phyloP scores from a whole-genome alignment of 75 land plant species.

The Azolla pinnata region DNA sequence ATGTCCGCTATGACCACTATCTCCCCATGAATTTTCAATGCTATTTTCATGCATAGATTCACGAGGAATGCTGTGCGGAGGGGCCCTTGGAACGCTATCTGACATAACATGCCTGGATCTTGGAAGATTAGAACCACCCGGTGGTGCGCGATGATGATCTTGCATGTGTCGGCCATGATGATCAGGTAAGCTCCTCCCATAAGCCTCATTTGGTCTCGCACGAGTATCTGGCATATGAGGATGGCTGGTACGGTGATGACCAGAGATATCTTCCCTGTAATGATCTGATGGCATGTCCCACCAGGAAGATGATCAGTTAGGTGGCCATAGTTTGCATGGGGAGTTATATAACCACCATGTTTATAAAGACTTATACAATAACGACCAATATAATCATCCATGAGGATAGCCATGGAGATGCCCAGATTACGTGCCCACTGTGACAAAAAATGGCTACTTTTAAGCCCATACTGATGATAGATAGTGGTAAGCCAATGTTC shows the following conservation, averaged over 20 bases:
- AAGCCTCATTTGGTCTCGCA: not conserved
- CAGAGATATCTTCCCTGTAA: too few species aligned
- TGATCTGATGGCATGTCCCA: too few species aligned
- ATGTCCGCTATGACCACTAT: not conserved
- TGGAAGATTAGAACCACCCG: not conserved
- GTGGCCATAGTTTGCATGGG: not conserved
- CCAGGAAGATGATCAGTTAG: not conserved
- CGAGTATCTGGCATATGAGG: not conserved
- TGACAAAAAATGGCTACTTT: too few species aligned
- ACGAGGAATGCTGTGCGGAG: not conserved
- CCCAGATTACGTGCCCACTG: too few species aligned
- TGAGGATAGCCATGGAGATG: too few species aligned
- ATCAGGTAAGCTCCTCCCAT: not conserved
- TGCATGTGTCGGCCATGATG: conserved; percentile 3
- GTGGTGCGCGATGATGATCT: not conserved
- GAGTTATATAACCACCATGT: not conserved
- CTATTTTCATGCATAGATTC: not conserved
- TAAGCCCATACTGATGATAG: too few species aligned
- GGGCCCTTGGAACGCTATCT: not conserved
- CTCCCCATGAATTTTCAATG: not conserved
- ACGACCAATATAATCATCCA: too few species aligned
- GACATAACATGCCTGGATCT: not conserved
- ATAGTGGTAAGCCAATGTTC: too few species aligned
- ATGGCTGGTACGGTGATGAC: too few species aligned
- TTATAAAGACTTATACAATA: not conserved